Base-by-base conservation (phyloP, 306 rosid species). In the Castanospermum australe region DNA sequence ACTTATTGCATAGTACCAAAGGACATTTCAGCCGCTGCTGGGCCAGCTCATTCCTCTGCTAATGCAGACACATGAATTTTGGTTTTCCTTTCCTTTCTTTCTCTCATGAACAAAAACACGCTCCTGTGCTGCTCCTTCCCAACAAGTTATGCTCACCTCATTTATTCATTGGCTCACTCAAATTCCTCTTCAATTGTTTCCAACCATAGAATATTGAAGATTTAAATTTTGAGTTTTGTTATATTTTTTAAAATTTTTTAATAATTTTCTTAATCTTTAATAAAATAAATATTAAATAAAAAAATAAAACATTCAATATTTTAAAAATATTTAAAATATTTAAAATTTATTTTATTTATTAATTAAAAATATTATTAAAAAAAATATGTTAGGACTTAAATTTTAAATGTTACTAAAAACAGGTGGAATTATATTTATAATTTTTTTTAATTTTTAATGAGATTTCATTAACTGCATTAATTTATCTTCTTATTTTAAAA, bases 11-110 rank as follows among this genome's bases (percentile, higher is more conserved):
- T 79, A 57, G 66, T 65, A 79, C 71, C 62, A 54, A 66, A 76
- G 72, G 83, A 86, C 89, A 78, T 36, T 65, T 44, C 65, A 77
- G 38, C 32, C 56, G 69, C 84, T 36, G 50, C 71, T 74, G 83
- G 83, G 51, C 80, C 86, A 78, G 33, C 54, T 68, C 69, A 70
- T 66, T 33, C 63, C 78, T 52, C 71, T 78, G 54, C 59, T 20
- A 57, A 44, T 71, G 42, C 68, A 77, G 7, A 57, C 67, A 48
- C 76, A 78, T 77, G 17, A 64, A 25, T 21, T 81, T 52, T 62
- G 60, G 25, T 25, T 57, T 44, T n/a, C n/a, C n/a, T n/a, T 74
- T 67, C 10, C 38, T 65, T 57, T 57, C 59, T 59, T 18, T 13
- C 64, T 5, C 47, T 33, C 4, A 10, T 44, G 10, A 45, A n/a